Conservation (phyloP, 2,329 filamentous ascomycete species). For the Beauveria scarabaeidicola region DNA sequence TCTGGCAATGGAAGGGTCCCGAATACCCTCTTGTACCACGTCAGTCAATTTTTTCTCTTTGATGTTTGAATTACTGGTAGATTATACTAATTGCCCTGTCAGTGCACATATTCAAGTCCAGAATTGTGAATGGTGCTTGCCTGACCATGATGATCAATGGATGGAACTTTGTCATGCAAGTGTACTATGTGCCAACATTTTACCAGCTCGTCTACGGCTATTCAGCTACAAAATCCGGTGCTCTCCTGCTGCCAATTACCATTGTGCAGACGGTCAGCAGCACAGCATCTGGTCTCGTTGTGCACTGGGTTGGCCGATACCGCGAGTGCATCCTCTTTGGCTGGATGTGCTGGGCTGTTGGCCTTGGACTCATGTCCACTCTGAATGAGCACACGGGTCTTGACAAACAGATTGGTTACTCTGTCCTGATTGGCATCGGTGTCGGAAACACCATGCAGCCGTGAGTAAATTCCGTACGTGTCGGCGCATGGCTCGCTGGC, state of each 20-base stretch:
- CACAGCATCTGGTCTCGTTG: conserved; percentile 42
- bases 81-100: conserved; percentile 17
- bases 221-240: conserved; percentile 32
- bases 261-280: conserved; percentile 38
- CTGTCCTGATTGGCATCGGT: conserved; percentile 41
- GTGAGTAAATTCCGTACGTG: conserved; percentile 18
- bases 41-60: conserved; percentile 19
- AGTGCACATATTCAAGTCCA: conserved; percentile 45
- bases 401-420: conserved; percentile 47
- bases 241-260: conserved; percentile 33
- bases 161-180: conserved; percentile 51
- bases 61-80: too few species aligned
- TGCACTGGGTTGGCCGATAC: conserved; percentile 44
- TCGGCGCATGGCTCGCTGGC: not conserved
- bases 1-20: conserved; percentile 45
- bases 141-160: conserved; percentile 50
- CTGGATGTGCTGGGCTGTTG: conserved; percentile 43
- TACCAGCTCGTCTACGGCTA: conserved; percentile 39
- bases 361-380: conserved; percentile 44
- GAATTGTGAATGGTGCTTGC: conserved; percentile 46
- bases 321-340: conserved; percentile 46
- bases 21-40: conserved; percentile 38
- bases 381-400: conserved; percentile 38
- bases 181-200: conserved; percentile 39
- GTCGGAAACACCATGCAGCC: conserved; percentile 45